phyloP scores from a whole-genome alignment of 2,329 filamentous ascomycete genomes.

The Emericellopsis cladophorae region DNA sequence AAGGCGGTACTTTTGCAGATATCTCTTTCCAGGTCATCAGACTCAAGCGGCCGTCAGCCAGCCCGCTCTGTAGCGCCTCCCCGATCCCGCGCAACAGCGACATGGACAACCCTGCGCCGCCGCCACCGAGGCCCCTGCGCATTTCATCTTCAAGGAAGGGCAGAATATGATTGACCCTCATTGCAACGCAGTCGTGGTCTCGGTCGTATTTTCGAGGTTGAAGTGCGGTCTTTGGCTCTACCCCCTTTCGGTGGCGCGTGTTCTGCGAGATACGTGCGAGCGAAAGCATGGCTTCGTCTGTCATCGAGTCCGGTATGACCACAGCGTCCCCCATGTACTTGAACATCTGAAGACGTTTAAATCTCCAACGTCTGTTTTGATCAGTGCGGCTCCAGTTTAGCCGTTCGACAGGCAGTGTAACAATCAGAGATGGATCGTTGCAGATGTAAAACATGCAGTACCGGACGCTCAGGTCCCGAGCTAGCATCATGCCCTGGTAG shows the following conservation, averaged over 20 bases:
- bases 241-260: too few species aligned
- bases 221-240: too few species aligned
- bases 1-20: neutral
- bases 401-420: conserved; percentile 14
- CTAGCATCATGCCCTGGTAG: conserved; percentile 32
- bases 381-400: conserved; percentile 12
- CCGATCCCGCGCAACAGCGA: neutral
- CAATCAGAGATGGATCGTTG: conserved; percentile 9
- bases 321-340: conserved; percentile 16
- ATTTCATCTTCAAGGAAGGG: too few species aligned
- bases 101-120: neutral
- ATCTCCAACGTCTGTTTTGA: conserved; percentile 13
- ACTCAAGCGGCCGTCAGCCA: conserved; percentile 11
- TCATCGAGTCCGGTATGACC: conserved; percentile 22
- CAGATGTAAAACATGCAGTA: conserved; percentile 22
- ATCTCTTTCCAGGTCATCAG: conserved; percentile 14
- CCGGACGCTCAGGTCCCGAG: conserved; percentile 26
- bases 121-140: too few species aligned
- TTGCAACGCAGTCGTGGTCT: too few species aligned
- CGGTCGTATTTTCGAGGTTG: too few species aligned
- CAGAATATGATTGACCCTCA: too few species aligned
- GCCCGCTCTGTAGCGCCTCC: conserved; percentile 11
- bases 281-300: conserved; percentile 4
- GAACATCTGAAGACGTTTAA: conserved; percentile 13
- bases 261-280: neutral